Evolutionary conservation across 352 stramenopile genomes (phyloP).

Genomic region (Phytophthora chlamydospora): DNA sequence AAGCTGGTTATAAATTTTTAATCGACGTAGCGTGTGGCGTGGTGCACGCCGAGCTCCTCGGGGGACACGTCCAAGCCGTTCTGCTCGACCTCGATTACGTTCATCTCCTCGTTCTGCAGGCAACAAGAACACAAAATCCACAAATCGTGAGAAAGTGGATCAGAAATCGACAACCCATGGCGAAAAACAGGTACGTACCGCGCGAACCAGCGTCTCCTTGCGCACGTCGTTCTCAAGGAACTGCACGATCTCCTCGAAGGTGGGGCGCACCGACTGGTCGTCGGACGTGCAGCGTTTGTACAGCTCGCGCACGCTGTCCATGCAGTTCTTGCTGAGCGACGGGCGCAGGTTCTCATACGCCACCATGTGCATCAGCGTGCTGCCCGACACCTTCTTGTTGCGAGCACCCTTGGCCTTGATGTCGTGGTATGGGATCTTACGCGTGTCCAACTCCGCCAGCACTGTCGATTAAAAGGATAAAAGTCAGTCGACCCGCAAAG

Average conservation of each 20-base stretch:
- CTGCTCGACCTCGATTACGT: slow-evolving; percentile 39
- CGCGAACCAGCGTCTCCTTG: slow-evolving; percentile 83
- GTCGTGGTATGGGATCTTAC: slow-evolving; percentile 89
- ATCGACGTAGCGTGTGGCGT: slow-evolving; percentile 86
- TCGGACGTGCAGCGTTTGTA: slow-evolving; percentile 84
- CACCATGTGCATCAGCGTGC: slow-evolving; percentile 90
- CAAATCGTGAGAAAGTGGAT: slow-evolving; percentile 5
- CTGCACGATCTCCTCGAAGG: slow-evolving; percentile 88
- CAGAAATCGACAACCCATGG: slow-evolving; percentile 18
- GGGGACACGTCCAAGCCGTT: slow-evolving; percentile 57
- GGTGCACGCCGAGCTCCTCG: slow-evolving; percentile 83
- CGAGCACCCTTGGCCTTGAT: slow-evolving; percentile 83
- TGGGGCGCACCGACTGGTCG: slow-evolving; percentile 74
- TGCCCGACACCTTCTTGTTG: slow-evolving; percentile 88
- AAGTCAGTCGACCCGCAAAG: slow-evolving; percentile 8
- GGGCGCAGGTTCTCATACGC: slow-evolving; percentile 89
- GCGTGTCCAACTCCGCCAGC: slow-evolving; percentile 82
- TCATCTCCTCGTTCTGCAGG: slow-evolving; percentile 51
- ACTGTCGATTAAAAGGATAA: slow-evolving; percentile 45
- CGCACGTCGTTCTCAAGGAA: slow-evolving; percentile 86
- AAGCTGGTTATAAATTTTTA: slow-evolving; percentile 44
- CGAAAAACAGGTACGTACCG: slow-evolving; percentile 49
- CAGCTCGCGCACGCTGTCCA: slow-evolving; percentile 81
- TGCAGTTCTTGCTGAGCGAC: slow-evolving; percentile 83
- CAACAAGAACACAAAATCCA: slow-evolving; percentile 19